Conservation (phyloP, 495 filamentous ascomycete genomes). For the Aspergillus baeticus region DNA sequence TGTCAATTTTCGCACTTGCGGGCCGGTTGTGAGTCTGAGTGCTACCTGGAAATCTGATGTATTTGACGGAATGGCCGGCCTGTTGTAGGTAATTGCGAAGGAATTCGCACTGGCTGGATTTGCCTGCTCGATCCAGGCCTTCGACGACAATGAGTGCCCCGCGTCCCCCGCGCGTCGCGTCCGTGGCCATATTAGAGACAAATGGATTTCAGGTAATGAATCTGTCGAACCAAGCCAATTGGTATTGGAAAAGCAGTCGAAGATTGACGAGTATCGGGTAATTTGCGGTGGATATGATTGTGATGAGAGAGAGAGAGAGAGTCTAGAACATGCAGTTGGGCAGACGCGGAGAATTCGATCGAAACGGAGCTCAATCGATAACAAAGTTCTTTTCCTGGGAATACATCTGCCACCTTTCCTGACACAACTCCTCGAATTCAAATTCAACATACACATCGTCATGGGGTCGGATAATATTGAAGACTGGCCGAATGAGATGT, state of each 20-base stretch:
- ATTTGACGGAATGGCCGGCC: conserved; percentile 62
- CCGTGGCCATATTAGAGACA: conserved; percentile 16
- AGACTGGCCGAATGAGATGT: conserved; percentile 18
- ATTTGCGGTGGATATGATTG: too few species aligned
- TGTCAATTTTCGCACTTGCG: neutral
- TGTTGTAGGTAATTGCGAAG: conserved; percentile 63
- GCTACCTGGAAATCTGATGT: conserved; percentile 86
- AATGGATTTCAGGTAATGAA: too few species aligned
- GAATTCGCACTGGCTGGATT: conserved; percentile 86
- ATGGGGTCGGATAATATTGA: conserved; percentile 27
- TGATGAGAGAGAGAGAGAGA: too few species aligned
- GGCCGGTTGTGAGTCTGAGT: neutral
- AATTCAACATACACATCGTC: conserved; percentile 12
- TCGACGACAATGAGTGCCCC: conserved; percentile 87
- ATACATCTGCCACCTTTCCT: conserved; percentile 13
- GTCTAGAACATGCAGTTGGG: too few species aligned
- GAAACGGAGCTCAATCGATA: neutral
- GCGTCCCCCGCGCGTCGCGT: conserved; percentile 34
- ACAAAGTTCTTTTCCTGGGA: neutral
- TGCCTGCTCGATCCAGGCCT: conserved; percentile 90
- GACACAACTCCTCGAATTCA: conserved; percentile 18
- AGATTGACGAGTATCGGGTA: neutral
- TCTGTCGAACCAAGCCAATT: neutral
- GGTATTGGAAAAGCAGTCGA: neutral
- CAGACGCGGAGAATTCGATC: too few species aligned